Evolutionary conservation across 2,329 filamentous ascomycete genomes (phyloP).

Genomic region (Fusarium liriodendri): DNA sequence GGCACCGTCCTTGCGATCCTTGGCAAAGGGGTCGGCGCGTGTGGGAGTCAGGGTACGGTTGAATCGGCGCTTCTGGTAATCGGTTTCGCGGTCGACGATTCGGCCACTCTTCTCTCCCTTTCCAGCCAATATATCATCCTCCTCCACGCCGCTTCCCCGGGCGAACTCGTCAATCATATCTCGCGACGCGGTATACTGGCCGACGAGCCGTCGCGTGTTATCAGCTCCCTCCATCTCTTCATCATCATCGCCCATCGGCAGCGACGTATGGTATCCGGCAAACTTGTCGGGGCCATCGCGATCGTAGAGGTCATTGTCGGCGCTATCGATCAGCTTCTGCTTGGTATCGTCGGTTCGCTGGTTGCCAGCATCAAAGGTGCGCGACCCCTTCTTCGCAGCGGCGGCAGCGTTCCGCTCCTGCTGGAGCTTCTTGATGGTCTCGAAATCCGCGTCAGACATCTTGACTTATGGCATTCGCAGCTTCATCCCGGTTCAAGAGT

Average conservation of each 20-base stretch:
- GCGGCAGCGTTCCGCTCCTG: constrained; percentile 89
- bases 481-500: constrained; percentile 58
- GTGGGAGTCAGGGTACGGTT: constrained; percentile 88
- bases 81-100: constrained; percentile 92
- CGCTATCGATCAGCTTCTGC: constrained; percentile 88
- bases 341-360: constrained; percentile 92
- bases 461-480: constrained; percentile 52
- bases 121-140: constrained; percentile 88
- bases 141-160: constrained; percentile 84
- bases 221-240: constrained; percentile 82
- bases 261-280: constrained; percentile 90
- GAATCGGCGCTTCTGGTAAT: constrained; percentile 96
- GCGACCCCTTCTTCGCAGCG: constrained; percentile 83
- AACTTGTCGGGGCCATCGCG: constrained; percentile 82
- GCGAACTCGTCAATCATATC: constrained; percentile 96
- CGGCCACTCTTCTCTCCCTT: constrained; percentile 88
- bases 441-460: constrained; percentile 86
- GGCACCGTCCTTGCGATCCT: constrained; percentile 75
- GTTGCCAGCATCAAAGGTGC: constrained; percentile 79
- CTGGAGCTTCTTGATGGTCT: constrained; percentile 87
- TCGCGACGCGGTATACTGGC: constrained; percentile 94
- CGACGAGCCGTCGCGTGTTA: constrained; percentile 81
- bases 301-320: constrained; percentile 90
- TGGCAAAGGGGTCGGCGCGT: constrained; percentile 85
- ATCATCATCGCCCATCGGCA: constrained; percentile 82